These are phyloP conservation scores for Juncus effusus DNA, from an alignment of 176 grass and related monocot genomes.

Conservation along the genomic window DNA sequence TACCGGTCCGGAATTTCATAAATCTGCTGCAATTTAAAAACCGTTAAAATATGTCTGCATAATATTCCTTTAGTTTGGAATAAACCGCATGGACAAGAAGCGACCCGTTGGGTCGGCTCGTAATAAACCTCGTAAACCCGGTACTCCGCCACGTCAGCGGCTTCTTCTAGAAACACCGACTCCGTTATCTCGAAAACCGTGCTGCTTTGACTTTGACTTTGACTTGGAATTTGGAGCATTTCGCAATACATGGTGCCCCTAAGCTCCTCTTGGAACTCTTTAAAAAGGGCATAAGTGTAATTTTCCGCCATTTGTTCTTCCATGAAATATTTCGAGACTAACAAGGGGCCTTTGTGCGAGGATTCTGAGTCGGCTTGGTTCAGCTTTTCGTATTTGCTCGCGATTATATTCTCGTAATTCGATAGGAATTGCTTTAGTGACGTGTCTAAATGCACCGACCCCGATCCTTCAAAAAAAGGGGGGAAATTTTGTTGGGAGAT, in stretches of 20 bases:
- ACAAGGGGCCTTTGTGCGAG: constrained; percentile 70
- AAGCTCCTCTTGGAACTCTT: constrained; percentile 92
- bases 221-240: constrained; percentile 59
- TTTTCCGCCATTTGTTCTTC: constrained; percentile 84
- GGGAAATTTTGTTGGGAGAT: constrained; percentile 57
- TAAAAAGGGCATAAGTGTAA: constrained; percentile 92
- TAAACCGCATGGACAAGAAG: constrained; percentile 77
- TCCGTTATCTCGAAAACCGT: constrained; percentile 79
- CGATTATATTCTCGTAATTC: constrained; percentile 80
- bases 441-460: constrained; percentile 66
- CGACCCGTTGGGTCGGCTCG: constrained; percentile 41
- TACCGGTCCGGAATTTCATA: constrained; percentile 75
- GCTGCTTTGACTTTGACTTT: constrained; percentile 30
- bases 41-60: constrained; percentile 79
- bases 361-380: constrained; percentile 83
- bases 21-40: constrained; percentile 85
- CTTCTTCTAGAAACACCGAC: constrained; percentile 80
- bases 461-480: constrained; percentile 67
- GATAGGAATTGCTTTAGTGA: constrained; percentile 90
- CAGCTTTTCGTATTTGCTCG: constrained; percentile 90
- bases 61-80: constrained; percentile 84
- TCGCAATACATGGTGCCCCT: constrained; percentile 98
- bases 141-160: constrained; percentile 61
- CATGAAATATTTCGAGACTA: constrained; percentile 95
- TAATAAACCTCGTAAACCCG: constrained; percentile 75